These are phyloP conservation scores for Nakaseomyces bracarensis DNA, from an alignment of 1,139 yeast species.

Conservation along the genomic window DNA sequence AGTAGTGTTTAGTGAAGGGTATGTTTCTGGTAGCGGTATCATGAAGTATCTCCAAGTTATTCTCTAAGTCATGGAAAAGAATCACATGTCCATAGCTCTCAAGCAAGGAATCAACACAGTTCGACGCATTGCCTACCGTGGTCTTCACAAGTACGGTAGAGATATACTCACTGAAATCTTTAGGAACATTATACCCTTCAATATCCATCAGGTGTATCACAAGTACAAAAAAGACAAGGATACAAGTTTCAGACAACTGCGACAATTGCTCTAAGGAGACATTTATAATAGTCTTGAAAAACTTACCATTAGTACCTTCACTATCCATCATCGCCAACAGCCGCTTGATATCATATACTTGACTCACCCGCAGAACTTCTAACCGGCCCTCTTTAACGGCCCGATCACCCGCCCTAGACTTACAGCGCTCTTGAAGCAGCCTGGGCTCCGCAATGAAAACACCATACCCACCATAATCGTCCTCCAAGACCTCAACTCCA, in stretches of 20 bases:
- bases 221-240: background rate
- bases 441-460: background rate
- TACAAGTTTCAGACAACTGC: constrained; percentile 3
- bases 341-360: background rate
- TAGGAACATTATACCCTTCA: background rate
- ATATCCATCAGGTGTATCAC: background rate
- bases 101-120: constrained; percentile 1
- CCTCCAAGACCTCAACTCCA: background rate
- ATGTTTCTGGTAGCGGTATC: constrained; percentile 12
- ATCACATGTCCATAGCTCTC: background rate
- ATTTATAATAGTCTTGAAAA: constrained; percentile 12
- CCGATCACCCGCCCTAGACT: too few species aligned
- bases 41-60: constrained; percentile 24
- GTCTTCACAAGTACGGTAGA: background rate
- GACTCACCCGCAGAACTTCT: background rate
- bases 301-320: background rate
- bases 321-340: background rate
- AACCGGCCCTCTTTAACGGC: too few species aligned
- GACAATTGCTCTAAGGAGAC: constrained; percentile 13
- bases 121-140: background rate
- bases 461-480: constrained; percentile 1
- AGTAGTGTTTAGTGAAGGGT: background rate
- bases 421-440: too few species aligned
- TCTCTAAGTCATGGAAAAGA: constrained; percentile 8
- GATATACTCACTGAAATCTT: background rate